Conservation (phyloP, 2,329 filamentous ascomycete species). For the Aspergillus pseudoterreus region DNA sequence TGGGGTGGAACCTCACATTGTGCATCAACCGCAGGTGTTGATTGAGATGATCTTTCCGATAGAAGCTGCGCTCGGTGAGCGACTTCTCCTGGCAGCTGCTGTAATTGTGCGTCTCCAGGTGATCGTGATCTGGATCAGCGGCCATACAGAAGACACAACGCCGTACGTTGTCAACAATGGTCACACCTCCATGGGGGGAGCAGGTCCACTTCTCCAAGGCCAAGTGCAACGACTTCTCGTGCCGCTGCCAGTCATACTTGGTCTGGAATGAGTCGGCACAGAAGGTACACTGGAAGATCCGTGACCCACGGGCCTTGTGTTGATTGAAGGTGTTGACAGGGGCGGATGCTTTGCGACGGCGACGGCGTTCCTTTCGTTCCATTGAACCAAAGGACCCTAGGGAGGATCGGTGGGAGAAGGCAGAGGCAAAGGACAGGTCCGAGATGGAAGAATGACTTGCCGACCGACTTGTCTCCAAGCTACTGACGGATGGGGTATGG, state of each 20-base stretch:
- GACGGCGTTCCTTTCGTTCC: slow-evolving; percentile 56
- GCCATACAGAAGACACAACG: slow-evolving; percentile 59
- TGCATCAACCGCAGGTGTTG: slow-evolving; percentile 61
- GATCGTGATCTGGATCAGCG: slow-evolving; percentile 51
- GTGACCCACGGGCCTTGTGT: slow-evolving; percentile 39
- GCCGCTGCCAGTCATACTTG: slow-evolving; percentile 58
- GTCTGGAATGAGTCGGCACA: slow-evolving; percentile 55
- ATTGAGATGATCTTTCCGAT: slow-evolving; percentile 60
- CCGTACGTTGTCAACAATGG: slow-evolving; percentile 47
- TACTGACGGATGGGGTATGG: slow-evolving; percentile 51
- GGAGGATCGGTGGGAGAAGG: slow-evolving; percentile 54
- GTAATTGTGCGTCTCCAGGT: slow-evolving; percentile 59
- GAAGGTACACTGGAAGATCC: slow-evolving; percentile 58
- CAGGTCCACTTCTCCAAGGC: slow-evolving; percentile 59
- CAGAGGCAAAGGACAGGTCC: slow-evolving; percentile 53
- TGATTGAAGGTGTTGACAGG: slow-evolving; percentile 39
- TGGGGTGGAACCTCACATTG: slow-evolving; percentile 50
- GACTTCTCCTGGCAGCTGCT: slow-evolving; percentile 58
- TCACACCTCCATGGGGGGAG: slow-evolving; percentile 54
- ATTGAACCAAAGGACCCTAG: slow-evolving; percentile 55
- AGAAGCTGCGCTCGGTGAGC: slow-evolving; percentile 57
- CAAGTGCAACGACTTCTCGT: slow-evolving; percentile 57
- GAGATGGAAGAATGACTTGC: slow-evolving; percentile 54
- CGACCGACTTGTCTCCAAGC: slow-evolving; percentile 50
- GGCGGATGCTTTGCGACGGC: slow-evolving; percentile 48